Conservation (phyloP, 441 rosid species). For the Erysimum pusillum region DNA sequence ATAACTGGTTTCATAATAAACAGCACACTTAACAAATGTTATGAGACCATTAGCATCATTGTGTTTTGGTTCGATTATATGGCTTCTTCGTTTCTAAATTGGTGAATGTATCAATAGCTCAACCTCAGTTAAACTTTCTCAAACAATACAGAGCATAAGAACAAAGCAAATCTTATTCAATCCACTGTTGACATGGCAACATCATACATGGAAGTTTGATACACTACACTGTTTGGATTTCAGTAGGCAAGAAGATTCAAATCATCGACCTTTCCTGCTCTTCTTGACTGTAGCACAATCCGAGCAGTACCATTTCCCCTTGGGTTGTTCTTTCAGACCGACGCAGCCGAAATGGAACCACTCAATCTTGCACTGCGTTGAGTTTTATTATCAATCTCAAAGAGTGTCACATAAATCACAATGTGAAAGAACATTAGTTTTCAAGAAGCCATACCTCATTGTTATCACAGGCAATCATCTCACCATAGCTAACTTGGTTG, state of each 20-base stretch:
- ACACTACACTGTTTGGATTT: slow-evolving; percentile 4
- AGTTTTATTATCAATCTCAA: background rate
- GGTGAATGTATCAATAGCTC: background rate
- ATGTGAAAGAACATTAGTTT: slow-evolving; percentile 3
- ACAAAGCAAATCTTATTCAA: background rate
- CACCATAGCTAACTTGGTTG: slow-evolving; percentile 97
- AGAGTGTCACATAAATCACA: slow-evolving; percentile 3
- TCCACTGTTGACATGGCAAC: background rate
- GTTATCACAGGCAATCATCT: slow-evolving; percentile 97
- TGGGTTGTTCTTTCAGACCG: slow-evolving; percentile 88
- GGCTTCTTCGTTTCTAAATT: background rate
- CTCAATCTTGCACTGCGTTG: slow-evolving; percentile 89
- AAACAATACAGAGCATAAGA: background rate
- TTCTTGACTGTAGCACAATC: slow-evolving; percentile 75
- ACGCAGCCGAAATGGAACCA: slow-evolving; percentile 99
- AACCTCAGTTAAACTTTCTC: background rate
- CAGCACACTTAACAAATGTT: background rate
- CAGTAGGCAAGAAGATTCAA: background rate
- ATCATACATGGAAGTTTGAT: slow-evolving; percentile 7
- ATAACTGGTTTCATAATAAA: background rate
- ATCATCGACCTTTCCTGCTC: slow-evolving; percentile 67
- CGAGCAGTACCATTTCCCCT: slow-evolving; percentile 94
- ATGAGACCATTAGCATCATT: background rate
- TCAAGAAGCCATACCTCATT: slow-evolving; percentile 59
- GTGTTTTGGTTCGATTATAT: background rate